A percentile compares a stretch with the other conserved stretches of the same genome.
Evolutionary conservation across 2,329 filamentous ascomycete genomes (phyloP).

Genomic region (Escovopsis sp.): DNA sequence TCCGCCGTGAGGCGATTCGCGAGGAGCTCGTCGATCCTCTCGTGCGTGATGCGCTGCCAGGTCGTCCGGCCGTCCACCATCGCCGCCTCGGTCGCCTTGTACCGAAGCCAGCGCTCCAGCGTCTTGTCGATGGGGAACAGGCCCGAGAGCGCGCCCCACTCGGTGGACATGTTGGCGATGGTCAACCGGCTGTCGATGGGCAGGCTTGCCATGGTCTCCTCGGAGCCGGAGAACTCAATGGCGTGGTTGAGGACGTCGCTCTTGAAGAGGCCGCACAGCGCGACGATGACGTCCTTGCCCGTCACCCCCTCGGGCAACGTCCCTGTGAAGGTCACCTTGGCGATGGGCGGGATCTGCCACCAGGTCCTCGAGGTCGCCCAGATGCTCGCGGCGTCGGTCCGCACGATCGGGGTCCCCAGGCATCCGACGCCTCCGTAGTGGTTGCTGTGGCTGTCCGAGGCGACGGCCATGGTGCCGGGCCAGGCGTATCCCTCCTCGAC

Average conservation of each 20-base stretch:
- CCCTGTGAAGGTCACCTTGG: constrained; percentile 64
- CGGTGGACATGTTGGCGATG: constrained; percentile 67
- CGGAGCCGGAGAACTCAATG: constrained; percentile 72
- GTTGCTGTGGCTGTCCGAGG: constrained; percentile 62
- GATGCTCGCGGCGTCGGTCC: constrained; percentile 75
- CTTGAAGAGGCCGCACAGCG: constrained; percentile 74
- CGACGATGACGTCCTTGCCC: constrained; percentile 88
- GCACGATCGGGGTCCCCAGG: constrained; percentile 66
- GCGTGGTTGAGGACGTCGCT: constrained; percentile 82
- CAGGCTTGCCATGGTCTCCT: constrained; percentile 60
- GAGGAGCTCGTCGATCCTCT: constrained; percentile 56
- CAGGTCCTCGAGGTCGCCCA: constrained; percentile 74
- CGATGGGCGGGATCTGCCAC: constrained; percentile 76
- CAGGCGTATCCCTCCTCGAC: constrained; percentile 57
- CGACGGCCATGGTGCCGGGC: constrained; percentile 73
- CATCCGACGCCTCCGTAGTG: constrained; percentile 70
- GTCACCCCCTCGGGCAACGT: constrained; percentile 64
- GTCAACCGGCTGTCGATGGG: constrained; percentile 59
- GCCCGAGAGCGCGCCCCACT: constrained; percentile 48
- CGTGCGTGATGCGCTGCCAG: constrained; percentile 52
- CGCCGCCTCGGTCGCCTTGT: constrained; percentile 58
- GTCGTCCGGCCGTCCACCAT: constrained; percentile 35
- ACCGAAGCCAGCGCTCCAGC: constrained; percentile 58
- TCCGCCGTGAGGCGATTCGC: constrained; percentile 54
- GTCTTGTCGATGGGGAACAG: constrained; percentile 63